Evolutionary conservation across 2,329 filamentous ascomycete genomes (phyloP).

Genomic region (Trematosphaeria pertusa): DNA sequence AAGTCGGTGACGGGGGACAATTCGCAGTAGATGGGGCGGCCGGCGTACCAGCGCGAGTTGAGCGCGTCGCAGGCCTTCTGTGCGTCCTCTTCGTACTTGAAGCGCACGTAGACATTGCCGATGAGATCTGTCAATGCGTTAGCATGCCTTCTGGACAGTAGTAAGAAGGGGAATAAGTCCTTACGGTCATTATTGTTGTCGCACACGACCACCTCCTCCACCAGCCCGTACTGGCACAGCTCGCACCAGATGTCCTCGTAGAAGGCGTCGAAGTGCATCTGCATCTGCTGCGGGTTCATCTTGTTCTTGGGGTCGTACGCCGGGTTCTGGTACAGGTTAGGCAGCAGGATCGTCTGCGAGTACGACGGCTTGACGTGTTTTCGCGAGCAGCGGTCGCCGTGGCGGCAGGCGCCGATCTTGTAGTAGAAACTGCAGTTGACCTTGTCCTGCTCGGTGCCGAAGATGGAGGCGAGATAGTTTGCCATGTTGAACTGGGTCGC

Average conservation of each 20-base stretch:
- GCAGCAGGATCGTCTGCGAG: conserved; percentile 95
- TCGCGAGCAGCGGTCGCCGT: conserved; percentile 96
- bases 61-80: conserved; percentile 93
- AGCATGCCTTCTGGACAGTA: conserved; percentile 8
- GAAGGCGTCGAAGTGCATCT: conserved; percentile 99
- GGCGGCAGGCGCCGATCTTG: conserved; percentile 98
- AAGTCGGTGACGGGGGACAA: conserved; percentile 97
- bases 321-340: conserved; percentile 98
- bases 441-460: conserved; percentile 98
- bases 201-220: conserved; percentile 97
- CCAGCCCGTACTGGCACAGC: conserved; percentile 95
- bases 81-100: conserved; percentile 98
- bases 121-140: conserved; percentile 74
- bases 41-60: conserved; percentile 96
- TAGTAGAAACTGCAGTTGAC: conserved; percentile 99
- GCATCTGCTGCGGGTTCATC: conserved; percentile 94
- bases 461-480: conserved; percentile 98
- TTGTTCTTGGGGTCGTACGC: conserved; percentile 96
- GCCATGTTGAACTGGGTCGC: too few relatives aligned
- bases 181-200: conserved; percentile 98
- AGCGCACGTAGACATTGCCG: conserved; percentile 98
- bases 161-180: conserved; percentile 42
- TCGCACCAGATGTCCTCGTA: conserved; percentile 99
- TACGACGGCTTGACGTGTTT: conserved; percentile 99
- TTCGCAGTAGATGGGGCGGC: conserved; percentile 97